Conservation (phyloP, 202 grass and related monocot species). For the Saccharum hybrid region DNA sequence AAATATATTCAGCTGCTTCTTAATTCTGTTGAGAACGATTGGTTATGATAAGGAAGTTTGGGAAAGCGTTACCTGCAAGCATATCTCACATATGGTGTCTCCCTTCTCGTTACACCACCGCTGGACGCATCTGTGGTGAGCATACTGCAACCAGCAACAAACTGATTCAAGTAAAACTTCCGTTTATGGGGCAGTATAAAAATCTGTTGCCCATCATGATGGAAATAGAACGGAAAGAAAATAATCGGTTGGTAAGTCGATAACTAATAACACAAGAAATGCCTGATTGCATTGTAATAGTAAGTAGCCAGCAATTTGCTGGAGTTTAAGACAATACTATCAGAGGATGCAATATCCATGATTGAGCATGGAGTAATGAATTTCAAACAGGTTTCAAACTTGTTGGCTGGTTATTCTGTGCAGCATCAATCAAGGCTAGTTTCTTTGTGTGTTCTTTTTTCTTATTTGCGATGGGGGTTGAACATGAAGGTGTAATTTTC, state of each 20-base stretch:
- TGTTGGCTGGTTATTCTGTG: not conserved
- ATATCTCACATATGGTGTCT: conserved; percentile 81
- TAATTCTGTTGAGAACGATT: conserved; percentile 27
- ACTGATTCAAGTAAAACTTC: conserved; percentile 39
- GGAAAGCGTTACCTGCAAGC: conserved; percentile 68
- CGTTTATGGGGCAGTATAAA: not conserved
- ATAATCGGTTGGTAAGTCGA: not conserved
- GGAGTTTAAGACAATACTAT: not conserved
- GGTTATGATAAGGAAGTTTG: conserved; percentile 22
- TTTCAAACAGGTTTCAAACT: not conserved
- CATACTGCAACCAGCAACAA: conserved; percentile 59
- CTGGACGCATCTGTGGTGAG: conserved; percentile 77
- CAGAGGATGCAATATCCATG: not conserved
- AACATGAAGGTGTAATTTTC: not conserved
- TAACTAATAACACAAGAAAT: not conserved
- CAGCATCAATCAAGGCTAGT: not conserved
- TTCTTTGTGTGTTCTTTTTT: not conserved
- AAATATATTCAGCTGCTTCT: conserved; percentile 31
- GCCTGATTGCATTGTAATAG: too few species aligned
- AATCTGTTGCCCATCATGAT: not conserved
- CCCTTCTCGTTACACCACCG: conserved; percentile 91
- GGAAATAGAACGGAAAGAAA: not conserved
- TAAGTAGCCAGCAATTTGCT: not conserved
- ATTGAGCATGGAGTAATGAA: not conserved
- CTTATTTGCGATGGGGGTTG: not conserved